These are phyloP conservation scores for Periconia macrospinosa DNA, from an alignment of 2,329 filamentous ascomycete genomes.

Conservation along the genomic window DNA sequence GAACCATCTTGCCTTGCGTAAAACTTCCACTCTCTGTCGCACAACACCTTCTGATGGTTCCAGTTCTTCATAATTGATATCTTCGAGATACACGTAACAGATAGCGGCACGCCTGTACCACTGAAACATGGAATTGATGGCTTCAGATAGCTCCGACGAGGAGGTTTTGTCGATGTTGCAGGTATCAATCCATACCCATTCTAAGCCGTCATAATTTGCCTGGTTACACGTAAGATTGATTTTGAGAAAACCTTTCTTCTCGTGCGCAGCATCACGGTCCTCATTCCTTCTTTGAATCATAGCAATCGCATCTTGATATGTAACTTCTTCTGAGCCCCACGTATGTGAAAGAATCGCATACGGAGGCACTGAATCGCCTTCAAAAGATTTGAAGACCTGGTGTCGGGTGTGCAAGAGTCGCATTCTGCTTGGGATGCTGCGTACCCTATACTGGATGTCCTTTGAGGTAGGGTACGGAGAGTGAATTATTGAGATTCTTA, in stretches of 20 bases:
- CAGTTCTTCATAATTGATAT: background rate
- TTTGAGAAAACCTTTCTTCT: background rate
- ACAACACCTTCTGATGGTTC: background rate
- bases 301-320: constrained; percentile 1
- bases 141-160: constrained; percentile 9
- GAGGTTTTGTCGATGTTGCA: constrained; percentile 14
- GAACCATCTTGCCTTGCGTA: background rate
- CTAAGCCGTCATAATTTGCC: background rate
- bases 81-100: constrained; percentile 9
- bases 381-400: background rate
- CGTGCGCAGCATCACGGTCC: background rate
- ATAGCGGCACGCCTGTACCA: constrained; percentile 8
- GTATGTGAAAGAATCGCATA: constrained; percentile 6
- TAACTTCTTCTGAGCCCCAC: constrained; percentile 2
- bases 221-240: background rate
- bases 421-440: background rate
- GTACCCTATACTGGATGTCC: no score
- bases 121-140: constrained; percentile 3
- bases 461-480: no score
- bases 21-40: background rate
- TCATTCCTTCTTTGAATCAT: background rate
- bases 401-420: background rate
- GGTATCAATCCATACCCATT: constrained; percentile 10
- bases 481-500: no score
- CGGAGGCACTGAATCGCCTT: background rate